These are phyloP conservation scores for Spathaspora girioi DNA, from an alignment of 805 yeast genomes.

Conservation along the genomic window DNA sequence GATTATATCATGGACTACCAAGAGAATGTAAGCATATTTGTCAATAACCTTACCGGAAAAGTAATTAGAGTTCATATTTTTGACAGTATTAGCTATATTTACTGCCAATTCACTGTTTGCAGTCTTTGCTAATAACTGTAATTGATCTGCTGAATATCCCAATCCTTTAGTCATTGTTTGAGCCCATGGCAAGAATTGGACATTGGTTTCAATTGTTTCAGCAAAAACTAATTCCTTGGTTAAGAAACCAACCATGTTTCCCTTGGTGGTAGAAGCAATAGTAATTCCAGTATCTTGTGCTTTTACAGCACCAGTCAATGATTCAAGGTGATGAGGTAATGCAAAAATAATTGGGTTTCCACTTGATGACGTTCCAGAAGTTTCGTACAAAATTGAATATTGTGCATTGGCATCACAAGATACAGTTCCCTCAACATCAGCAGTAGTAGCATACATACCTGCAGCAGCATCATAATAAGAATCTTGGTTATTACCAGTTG, in stretches of 20 bases:
- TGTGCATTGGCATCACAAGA: slow-evolving; percentile 42
- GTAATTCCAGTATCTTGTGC: slow-evolving; percentile 37
- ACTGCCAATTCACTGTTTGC: slow-evolving; percentile 47
- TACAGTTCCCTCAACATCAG: slow-evolving; percentile 44
- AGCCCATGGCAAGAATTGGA: slow-evolving; percentile 47
- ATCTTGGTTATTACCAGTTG: slow-evolving; percentile 23
- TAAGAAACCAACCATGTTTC: slow-evolving; percentile 45
- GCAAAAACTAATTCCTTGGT: slow-evolving; percentile 33
- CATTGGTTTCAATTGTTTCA: slow-evolving; percentile 36
- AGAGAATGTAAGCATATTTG: slow-evolving; percentile 54
- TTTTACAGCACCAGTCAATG: slow-evolving; percentile 25
- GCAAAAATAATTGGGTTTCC: slow-evolving; percentile 48
- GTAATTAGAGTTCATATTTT: slow-evolving; percentile 41
- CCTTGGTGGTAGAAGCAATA: slow-evolving; percentile 48
- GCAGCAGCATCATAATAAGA: slow-evolving; percentile 60
- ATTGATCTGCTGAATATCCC: slow-evolving; percentile 41
- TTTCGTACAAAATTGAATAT: slow-evolving; percentile 47
- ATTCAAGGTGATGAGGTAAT: slow-evolving; percentile 49
- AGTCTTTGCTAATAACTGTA: slow-evolving; percentile 39
- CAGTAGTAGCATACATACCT: slow-evolving; percentile 59
- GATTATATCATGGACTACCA: slow-evolving; percentile 47
- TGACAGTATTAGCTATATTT: slow-evolving; percentile 41
- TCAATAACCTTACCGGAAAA: slow-evolving; percentile 52
- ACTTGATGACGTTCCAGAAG: slow-evolving; percentile 47
- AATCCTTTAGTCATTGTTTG: slow-evolving; percentile 24